Conservation (phyloP, 2,329 filamentous ascomycete genomes). For the Penicillium sp. region DNA sequence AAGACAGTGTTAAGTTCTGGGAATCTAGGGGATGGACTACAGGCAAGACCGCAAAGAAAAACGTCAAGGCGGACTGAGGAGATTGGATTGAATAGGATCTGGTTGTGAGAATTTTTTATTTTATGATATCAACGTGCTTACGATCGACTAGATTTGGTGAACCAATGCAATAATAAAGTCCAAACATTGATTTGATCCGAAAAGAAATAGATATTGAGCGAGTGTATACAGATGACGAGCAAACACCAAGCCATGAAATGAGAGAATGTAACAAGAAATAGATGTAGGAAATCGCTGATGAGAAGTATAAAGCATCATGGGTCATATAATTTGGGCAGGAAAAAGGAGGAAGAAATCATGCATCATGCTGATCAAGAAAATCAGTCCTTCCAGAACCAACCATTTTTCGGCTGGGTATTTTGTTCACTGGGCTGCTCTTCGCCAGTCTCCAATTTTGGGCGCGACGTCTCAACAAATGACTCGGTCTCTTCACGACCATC, state of each 20-base stretch:
- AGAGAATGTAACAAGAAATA: background rate
- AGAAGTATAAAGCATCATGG: background rate
- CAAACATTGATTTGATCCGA: background rate
- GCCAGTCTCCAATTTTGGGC: slow-evolving; percentile 17
- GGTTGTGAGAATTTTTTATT: background rate
- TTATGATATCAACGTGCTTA: background rate
- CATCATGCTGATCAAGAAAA: background rate
- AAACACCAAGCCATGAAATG: background rate
- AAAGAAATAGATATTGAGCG: background rate
- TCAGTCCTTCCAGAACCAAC: slow-evolving; percentile 44
- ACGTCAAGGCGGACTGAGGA: slow-evolving; percentile 34
- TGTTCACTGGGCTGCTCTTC: slow-evolving; percentile 7
- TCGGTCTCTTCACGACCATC: slow-evolving; percentile 62
- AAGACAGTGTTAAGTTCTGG: slow-evolving; percentile 46
- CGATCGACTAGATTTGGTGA: background rate
- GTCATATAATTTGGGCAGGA: background rate
- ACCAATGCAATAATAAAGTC: background rate
- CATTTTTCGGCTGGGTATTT: slow-evolving; percentile 15
- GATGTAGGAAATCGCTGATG: background rate
- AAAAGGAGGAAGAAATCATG: background rate
- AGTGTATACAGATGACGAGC: background rate
- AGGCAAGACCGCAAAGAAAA: slow-evolving; percentile 37
- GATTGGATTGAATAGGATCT: background rate
- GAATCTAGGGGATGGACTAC: slow-evolving; percentile 39
- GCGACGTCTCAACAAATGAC: slow-evolving; percentile 51